These are phyloP conservation scores for Linderina pennispora DNA, from an alignment of 192 early-diverging fungal genomes.

Conservation along the genomic window DNA sequence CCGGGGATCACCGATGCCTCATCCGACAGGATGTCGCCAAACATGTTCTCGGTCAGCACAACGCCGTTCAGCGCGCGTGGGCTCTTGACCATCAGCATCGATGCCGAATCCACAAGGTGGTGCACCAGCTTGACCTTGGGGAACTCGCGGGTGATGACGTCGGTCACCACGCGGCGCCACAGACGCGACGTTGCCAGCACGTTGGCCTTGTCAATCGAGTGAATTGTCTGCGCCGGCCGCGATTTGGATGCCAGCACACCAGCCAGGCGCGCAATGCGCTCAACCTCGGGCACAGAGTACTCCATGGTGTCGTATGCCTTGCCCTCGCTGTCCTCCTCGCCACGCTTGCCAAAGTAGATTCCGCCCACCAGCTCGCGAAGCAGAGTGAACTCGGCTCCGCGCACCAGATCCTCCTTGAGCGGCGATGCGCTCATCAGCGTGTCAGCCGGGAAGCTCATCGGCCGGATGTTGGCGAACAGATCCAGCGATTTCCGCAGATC, in stretches of 20 bases:
- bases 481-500: conserved; percentile 88
- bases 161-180: conserved; percentile 91
- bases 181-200: conserved; percentile 96
- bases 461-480: conserved; percentile 95
- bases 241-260: conserved; percentile 73
- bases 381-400: conserved; percentile 88
- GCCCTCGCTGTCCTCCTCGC: conserved; percentile 79
- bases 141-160: conserved; percentile 84
- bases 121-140: conserved; percentile 81
- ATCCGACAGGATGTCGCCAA: conserved; percentile 97
- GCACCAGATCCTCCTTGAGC: conserved; percentile 83
- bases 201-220: conserved; percentile 98
- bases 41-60: conserved; percentile 98
- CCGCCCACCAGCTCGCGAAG: conserved; percentile 95
- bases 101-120: conserved; percentile 94
- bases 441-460: conserved; percentile 86
- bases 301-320: conserved; percentile 90
- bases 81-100: conserved; percentile 95
- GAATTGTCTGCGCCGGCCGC: conserved; percentile 79
- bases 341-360: conserved; percentile 93
- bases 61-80: conserved; percentile 89
- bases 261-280: conserved; percentile 94
- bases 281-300: conserved; percentile 85
- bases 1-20: conserved; percentile 96
- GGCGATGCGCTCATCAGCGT: conserved; percentile 79